Conservation (phyloP, 306 rosid genomes). For the Trifolium subterraneum region DNA sequence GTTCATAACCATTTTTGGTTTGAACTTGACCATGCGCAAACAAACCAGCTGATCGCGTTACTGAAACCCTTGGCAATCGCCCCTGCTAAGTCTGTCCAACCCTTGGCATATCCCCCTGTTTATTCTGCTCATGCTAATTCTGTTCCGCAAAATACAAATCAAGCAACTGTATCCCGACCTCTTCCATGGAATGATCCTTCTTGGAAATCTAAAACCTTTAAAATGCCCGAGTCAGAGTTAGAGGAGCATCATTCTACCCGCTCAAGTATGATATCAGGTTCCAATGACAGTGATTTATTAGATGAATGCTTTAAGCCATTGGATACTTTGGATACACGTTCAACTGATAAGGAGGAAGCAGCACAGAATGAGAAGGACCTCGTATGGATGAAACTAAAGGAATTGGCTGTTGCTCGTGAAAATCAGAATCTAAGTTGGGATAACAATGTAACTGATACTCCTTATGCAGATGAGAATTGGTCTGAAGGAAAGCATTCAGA, state of each 20-base stretch:
- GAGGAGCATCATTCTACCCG: conserved; percentile 39
- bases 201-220: conserved; percentile 47
- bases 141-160: conserved; percentile 42
- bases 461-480: conserved; percentile 31
- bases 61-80: conserved; percentile 54
- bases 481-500: conserved; percentile 29
- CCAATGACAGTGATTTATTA: conserved; percentile 46
- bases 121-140: conserved; percentile 35
- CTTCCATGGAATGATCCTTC: conserved; percentile 41
- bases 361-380: conserved; percentile 53
- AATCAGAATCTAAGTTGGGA: conserved; percentile 45
- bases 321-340: conserved; percentile 51
- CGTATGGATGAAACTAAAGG: conserved; percentile 60
- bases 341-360: conserved; percentile 38
- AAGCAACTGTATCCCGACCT: conserved; percentile 41
- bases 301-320: conserved; percentile 46
- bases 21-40: conserved; percentile 82
- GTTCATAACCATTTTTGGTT: conserved; percentile 68
- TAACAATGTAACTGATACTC: conserved; percentile 34
- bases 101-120: background rate
- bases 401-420: conserved; percentile 49
- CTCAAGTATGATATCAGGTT: conserved; percentile 46
- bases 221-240: conserved; percentile 40
- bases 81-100: conserved; percentile 12
- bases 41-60: conserved; percentile 55